These are phyloP conservation scores for Myrmaecium sp. DNA, from an alignment of 2,329 filamentous ascomycete species.

Conservation along the genomic window DNA sequence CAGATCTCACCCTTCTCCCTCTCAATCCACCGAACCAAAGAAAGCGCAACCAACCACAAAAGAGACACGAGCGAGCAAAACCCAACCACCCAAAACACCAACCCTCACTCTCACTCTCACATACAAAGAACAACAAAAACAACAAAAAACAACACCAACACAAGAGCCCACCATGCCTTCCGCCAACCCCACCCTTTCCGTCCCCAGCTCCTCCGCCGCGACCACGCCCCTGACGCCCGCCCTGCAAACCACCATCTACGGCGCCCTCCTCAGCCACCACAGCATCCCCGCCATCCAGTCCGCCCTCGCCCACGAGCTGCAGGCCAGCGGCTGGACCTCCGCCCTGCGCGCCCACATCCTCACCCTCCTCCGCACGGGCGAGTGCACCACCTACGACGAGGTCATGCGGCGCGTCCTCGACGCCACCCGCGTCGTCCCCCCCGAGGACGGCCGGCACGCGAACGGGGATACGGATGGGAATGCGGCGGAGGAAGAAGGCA, in stretches of 20 bases:
- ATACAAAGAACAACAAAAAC: background rate
- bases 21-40: constrained; percentile 2
- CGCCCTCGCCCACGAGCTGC: constrained; percentile 36
- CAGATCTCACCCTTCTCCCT: background rate
- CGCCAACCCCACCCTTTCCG: constrained; percentile 8
- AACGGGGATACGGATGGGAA: constrained; percentile 7
- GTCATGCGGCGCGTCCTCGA: constrained; percentile 36
- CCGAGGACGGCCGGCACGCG: constrained; percentile 10
- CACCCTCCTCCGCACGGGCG: constrained; percentile 39
- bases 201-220: constrained; percentile 18
- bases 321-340: constrained; percentile 42
- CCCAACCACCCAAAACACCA: background rate
- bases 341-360: constrained; percentile 36
- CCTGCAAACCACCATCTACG: constrained; percentile 24
- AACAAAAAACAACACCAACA: background rate
- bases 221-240: constrained; percentile 23
- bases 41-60: too few relatives aligned
- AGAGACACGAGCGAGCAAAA: too few relatives aligned
- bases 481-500: constrained; percentile 10
- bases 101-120: background rate
- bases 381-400: constrained; percentile 39
- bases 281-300: constrained; percentile 39
- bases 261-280: constrained; percentile 28
- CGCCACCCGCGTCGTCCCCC: constrained; percentile 21
- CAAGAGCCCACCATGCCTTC: constrained; percentile 5